phyloP scores from a whole-genome alignment of 192 early-diverging fungal genomes.

The Dispira simplex region DNA sequence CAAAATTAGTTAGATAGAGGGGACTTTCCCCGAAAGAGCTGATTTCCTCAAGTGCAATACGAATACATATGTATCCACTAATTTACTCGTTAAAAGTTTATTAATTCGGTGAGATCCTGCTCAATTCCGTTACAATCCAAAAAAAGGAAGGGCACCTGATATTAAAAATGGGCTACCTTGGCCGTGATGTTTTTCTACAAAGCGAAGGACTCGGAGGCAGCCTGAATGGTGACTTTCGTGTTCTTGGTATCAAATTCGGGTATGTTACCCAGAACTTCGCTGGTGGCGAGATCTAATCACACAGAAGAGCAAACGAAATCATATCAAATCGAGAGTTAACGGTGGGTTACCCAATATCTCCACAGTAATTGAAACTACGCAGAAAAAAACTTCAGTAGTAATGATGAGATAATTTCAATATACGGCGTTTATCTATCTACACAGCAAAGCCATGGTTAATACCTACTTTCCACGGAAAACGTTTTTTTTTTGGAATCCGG shows the following conservation, averaged over 20 bases:
- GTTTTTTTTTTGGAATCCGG: conserved; percentile 25
- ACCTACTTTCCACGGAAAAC: conserved; percentile 36
- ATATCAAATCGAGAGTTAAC: neutral
- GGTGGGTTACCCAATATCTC: neutral
- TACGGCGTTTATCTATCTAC: neutral
- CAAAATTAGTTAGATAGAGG: too few species aligned
- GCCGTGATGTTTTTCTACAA: conserved; percentile 45
- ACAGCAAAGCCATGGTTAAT: neutral
- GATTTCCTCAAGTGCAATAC: too few species aligned
- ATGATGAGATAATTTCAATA: neutral
- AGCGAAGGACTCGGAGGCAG: conserved; percentile 36
- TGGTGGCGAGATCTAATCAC: conserved; percentile 39
- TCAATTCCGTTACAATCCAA: neutral
- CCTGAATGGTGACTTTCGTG: conserved; percentile 33
- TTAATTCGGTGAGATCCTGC: too few species aligned
- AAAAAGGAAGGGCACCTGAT: neutral
- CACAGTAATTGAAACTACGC: neutral
- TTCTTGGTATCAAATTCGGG: conserved; percentile 48
- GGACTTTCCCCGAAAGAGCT: too few species aligned
- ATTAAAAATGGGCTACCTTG: conserved; percentile 16
- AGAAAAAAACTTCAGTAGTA: neutral
- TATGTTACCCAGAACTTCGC: conserved; percentile 38
- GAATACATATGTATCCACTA: too few species aligned
- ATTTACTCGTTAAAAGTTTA: too few species aligned
- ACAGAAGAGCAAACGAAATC: neutral